phyloP scores from a whole-genome alignment of 148 eudicot genomes.

The Vaccinium darrowii region DNA sequence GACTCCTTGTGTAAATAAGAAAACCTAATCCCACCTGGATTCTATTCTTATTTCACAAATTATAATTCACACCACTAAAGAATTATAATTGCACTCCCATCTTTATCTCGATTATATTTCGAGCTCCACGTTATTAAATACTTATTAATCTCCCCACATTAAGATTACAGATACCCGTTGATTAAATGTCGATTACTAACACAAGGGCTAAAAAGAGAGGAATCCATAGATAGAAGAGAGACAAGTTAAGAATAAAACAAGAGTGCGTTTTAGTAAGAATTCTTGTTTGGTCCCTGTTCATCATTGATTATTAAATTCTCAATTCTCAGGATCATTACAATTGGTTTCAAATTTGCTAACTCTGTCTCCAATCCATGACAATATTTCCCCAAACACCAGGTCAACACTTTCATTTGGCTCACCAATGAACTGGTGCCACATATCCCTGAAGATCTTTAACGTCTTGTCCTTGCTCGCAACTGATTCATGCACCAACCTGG shows the following conservation, averaged over 20 bases:
- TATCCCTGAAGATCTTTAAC: slow-evolving; percentile 28
- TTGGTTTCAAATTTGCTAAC: slow-evolving; percentile 17
- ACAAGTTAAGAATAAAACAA: background rate
- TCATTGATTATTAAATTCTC: background rate
- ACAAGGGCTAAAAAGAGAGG: background rate
- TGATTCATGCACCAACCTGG: slow-evolving; percentile 28
- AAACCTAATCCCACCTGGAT: too few species aligned
- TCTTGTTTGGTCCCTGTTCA: background rate
- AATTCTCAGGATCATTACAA: background rate
- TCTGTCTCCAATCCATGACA: slow-evolving; percentile 42
- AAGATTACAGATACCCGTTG: too few species aligned
- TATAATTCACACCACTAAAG: too few species aligned
- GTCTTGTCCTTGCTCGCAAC: slow-evolving; percentile 39
- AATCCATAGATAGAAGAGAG: background rate
- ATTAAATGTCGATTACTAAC: too few species aligned
- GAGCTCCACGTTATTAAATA: too few species aligned
- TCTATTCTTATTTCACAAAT: too few species aligned
- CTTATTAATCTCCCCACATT: too few species aligned
- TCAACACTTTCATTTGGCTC: slow-evolving; percentile 43
- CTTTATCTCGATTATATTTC: too few species aligned
- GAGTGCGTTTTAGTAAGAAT: background rate
- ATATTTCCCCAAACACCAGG: slow-evolving; percentile 28
- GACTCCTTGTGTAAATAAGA: too few species aligned
- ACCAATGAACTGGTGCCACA: slow-evolving; percentile 56
- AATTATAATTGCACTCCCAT: too few species aligned